A percentile compares a stretch with the other conserved stretches of the same genome.
phyloP scores from a whole-genome alignment of 2,329 filamentous ascomycete species.

The Botryotinia narcissicola region DNA sequence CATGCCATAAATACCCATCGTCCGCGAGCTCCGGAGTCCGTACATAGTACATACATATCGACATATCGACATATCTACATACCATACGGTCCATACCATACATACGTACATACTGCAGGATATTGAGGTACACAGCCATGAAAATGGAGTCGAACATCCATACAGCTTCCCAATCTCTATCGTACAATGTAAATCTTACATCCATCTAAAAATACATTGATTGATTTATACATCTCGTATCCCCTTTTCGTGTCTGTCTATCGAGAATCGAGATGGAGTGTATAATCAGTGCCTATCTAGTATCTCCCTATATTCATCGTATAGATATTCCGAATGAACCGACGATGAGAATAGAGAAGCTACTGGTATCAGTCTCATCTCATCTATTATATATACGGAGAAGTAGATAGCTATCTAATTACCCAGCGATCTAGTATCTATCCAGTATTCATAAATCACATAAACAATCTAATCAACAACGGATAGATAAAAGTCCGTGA shows the following conservation, averaged over 20 bases:
- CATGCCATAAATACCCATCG: accelerated
- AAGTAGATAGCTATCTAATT: too few relatives aligned
- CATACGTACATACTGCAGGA: background rate
- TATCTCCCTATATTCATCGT: too few relatives aligned
- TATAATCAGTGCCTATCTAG: too few relatives aligned
- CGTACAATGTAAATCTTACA: too few relatives aligned
- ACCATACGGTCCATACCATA: too few relatives aligned
- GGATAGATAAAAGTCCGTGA: background rate
- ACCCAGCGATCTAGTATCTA: too few relatives aligned
- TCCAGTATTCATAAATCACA: background rate
- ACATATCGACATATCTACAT: too few relatives aligned
- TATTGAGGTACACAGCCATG: background rate
- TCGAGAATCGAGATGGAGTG: too few relatives aligned
- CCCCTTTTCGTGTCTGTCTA: background rate
- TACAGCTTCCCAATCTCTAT: background rate
- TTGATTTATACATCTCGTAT: background rate
- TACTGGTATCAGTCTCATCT: too few relatives aligned
- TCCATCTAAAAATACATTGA: background rate
- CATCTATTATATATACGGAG: too few relatives aligned
- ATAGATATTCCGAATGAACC: too few relatives aligned
- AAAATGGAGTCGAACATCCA: background rate
- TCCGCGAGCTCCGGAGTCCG: background rate
- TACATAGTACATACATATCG: background rate
- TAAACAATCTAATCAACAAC: background rate
- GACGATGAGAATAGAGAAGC: too few relatives aligned